Evolutionary conservation across 177 flowering plant species (phyloP), one percentile per base, ranked within the genome.

Genomic region (Vitis hybrid): DNA sequence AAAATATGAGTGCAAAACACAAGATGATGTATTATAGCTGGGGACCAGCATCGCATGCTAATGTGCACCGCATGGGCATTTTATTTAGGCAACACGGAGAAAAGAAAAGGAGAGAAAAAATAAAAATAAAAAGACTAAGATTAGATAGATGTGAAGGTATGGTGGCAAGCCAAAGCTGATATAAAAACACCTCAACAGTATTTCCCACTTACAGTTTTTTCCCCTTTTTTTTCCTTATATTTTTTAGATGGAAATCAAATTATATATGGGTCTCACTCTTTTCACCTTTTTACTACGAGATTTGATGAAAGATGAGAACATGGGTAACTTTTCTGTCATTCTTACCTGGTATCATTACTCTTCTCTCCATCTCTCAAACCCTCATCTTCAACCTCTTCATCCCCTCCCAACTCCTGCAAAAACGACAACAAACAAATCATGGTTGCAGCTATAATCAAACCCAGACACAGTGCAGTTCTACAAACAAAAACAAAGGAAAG

Each of bases 21-120:
- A 66, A 19, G n/a, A 56, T 65, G 56, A 18, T 69, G 58, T 26
- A 30, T 66, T 61, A 65, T 30, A 73, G 74, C 70, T 75, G 79
- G 82, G 81, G 82, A 77, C 81, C 82, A 81, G 70, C 73, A 68
- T 65, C 77, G 56, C 74, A 77, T 75, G 82, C 82, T 81, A 80
- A 79, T 66, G 67, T 80, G 80, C 83, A 82, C 80, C 80, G 52
- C 71, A 68, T 69, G 69, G 56, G 65, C 63, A 66, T 45, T 73
- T 71, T 73, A 62, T 68, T 69, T 69, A 52, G 18, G 61, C 73
- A 76, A 71, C 26, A 67, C 26, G 21, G n/a, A 68, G 54, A 69
- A 34, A 66, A 40, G 61, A 68, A 62, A 60, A 76, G 60, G 57
- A 62, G 45, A 71, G 55, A 64, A 67, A 61, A 59, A 60, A 52